Evolutionary conservation across 148 eudicot genomes (phyloP).

Genomic region (Fallopia convolvulus): DNA sequence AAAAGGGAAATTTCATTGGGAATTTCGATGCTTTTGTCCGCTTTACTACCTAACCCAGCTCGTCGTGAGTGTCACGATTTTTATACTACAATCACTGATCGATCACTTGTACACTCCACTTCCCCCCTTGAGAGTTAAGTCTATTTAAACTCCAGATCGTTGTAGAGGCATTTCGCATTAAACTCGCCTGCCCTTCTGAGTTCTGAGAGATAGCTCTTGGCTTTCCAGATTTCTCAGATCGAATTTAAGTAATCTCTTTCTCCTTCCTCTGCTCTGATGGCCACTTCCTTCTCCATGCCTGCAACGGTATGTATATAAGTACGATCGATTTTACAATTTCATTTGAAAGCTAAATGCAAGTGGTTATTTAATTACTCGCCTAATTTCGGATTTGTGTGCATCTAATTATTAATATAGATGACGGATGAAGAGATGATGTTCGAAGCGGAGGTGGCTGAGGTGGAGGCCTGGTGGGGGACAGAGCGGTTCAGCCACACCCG

Average conservation of each 20-base stretch:
- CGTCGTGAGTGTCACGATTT: neutral
- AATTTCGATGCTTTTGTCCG: neutral
- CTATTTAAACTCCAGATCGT: neutral
- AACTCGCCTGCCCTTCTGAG: neutral
- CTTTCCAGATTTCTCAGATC: neutral
- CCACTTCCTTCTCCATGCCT: neutral
- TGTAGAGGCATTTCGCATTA: neutral
- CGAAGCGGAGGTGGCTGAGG: conserved; percentile 70
- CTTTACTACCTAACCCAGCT: neutral
- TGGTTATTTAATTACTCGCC: no score
- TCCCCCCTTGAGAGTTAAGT: no score
- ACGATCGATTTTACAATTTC: no score
- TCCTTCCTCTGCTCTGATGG: neutral
- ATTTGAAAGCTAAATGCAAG: no score
- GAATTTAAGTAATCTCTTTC: neutral
- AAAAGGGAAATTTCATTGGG: neutral
- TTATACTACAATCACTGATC: neutral
- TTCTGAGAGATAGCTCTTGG: neutral
- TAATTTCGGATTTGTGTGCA: neutral
- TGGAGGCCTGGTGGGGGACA: conserved; percentile 80
- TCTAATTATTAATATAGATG: conserved; percentile 20
- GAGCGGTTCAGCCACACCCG: conserved; percentile 61
- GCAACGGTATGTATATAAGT: neutral
- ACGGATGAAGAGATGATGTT: conserved; percentile 72
- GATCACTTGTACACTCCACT: no score